Evolutionary conservation across 306 rosid genomes (phyloP), one percentile per base, ranked within the genome.

Genomic region (Carpinus fangiana): DNA sequence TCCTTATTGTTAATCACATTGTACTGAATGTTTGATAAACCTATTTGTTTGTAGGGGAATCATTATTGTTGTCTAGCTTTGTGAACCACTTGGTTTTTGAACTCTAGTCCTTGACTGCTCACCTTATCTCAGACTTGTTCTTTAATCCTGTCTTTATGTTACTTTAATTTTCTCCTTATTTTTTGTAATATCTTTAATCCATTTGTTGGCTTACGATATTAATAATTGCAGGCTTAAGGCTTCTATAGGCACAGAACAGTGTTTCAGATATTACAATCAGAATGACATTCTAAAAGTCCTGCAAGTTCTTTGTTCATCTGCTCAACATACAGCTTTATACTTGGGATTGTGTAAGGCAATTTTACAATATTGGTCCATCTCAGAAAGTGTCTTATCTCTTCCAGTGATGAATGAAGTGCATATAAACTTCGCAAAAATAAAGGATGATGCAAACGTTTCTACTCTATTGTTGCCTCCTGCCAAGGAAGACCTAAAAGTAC

Each of bases 261-360:
- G 73, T 83, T 80, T 89, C 81, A 90, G 89, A 78, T 93, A 96
- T 76, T 96, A 91, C 88, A 91, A 87, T 82, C 89, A 69, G 87
- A 86, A 85, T 82, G 97, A 93, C 85, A 90, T 95, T 71, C 88
- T 84, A 53, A 86, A 86, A 73, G 93, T 91, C 80, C 83, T 96
- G 78, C 86, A 80, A 70, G 86, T 86, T 72, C 91, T 95, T 57
- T 85, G 59, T 83, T 89, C 90, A 68, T 87, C 93, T 41, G 54
- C 82, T 52, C 87, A 87, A 73, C 83, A 87, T 81, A 78, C 87
- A 75, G 79, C 86, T 76, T 69, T 90, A 65, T 93, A 96, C 80
- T 59, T 74, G 81, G 88, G 72, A 46, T 78, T 96, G 74, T 91
- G 90, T 84, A 84, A 80, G 87, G 91, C 88, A 79, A 84, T 89